Evolutionary conservation across 495 filamentous ascomycete species (phyloP), one percentile per base, ranked within the genome.

Genomic region (Penicillium ochrochloron): DNA sequence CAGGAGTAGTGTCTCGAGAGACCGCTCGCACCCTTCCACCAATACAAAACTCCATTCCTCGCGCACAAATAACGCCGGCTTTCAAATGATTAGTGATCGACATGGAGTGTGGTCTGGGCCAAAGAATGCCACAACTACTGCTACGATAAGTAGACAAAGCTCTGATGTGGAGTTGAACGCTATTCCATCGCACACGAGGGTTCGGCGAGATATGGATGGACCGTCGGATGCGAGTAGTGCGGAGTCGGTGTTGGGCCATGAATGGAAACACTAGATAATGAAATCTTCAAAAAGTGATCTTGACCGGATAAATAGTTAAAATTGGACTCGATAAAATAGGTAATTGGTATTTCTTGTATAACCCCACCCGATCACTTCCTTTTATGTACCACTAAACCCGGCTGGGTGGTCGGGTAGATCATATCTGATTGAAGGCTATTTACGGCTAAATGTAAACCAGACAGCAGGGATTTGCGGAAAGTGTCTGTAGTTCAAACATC

Each of bases 111-210:
- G n/a, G 42, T 6, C 6, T n/a, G n/a, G n/a, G 8, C 19, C 42
- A 9, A 21, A 44, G n/a, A 44, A 21, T 44, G n/a, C n/a, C 9
- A 44, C 42, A 44, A 44, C 42, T 21, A 11, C 19, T 6, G 42
- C 42, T 44, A 44, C n/a, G 3, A 8, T 9, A 15, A 44, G 44
- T 14, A 48, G 21, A 48, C 44, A 25, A 2, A 48, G 44, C 21
- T 48, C 44, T 23, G 44, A 48, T 25, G 44, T 48, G 44, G 44
- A 48, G 44, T 48, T 44, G 44, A 48, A 48, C 5, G 19, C 44
- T 23, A 25, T 48, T 48, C 21, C 44, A 10, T 17, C 21, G 44
- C 44, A 48, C 25, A 48, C 44, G 0, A 23, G 21, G 21, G 44
- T 48, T 48, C 44, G 44, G 19, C 44, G n/a, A 4, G 7, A 48